Conservation (phyloP, 495 filamentous ascomycete species). For the Corynascus novoguineensis region DNA sequence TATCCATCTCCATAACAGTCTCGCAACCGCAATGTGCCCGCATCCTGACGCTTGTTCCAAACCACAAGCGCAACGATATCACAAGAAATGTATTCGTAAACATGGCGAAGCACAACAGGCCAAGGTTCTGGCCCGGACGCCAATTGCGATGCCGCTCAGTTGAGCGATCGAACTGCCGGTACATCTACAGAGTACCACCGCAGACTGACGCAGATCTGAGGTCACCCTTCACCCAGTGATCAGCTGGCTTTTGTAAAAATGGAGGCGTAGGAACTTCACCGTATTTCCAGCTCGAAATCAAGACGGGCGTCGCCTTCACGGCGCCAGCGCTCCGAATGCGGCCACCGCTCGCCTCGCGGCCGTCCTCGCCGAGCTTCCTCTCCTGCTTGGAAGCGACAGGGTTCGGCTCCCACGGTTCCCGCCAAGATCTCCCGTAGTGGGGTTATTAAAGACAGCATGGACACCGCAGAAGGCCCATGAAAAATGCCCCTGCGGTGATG, state of each 20-base stretch:
- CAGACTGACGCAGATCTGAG: no score
- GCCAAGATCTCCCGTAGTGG: constrained; percentile 17
- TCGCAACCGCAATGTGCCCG: not conserved
- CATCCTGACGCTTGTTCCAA: constrained; percentile 1
- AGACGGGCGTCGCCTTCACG: not conserved
- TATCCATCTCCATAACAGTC: not conserved
- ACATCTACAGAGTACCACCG: no score
- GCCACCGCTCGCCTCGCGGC: not conserved
- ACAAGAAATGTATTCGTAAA: not conserved
- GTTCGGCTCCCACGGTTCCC: constrained; percentile 2
- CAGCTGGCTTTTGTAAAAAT: not conserved
- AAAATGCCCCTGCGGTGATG: constrained; percentile 3
- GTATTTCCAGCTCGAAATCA: not conserved
- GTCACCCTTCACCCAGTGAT: no score
- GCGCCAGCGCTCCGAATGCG: not conserved
- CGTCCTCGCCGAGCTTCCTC: not conserved
- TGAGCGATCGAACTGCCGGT: no score
- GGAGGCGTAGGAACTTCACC: no score
- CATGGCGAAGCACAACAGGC: constrained; percentile 25
- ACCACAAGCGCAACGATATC: not conserved
- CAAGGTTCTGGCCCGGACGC: no score
- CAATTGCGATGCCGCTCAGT: no score
- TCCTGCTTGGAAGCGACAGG: not conserved
- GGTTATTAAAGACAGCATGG: not conserved
- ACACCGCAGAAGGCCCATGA: not conserved